Evolutionary conservation across 148 eudicot species (phyloP), one percentile per base, ranked within the genome.

Genomic region (Simmondsia chinensis): DNA sequence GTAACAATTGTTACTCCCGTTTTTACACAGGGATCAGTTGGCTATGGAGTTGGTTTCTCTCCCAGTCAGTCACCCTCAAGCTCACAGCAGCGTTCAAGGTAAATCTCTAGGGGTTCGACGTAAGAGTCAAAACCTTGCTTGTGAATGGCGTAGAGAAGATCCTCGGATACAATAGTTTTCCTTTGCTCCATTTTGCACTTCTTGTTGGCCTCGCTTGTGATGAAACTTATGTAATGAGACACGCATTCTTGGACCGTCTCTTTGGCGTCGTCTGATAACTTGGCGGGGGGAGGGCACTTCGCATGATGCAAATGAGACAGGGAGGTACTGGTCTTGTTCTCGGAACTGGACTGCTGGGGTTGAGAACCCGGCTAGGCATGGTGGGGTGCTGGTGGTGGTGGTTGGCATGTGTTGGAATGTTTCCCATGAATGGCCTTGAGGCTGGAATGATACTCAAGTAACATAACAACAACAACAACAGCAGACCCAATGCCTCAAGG

Each of bases 181-280:
- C 75, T 61, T 4, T 59, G 54, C 16, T 70, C 75, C 4, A 10
- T 3, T 2, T 28, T 20, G 28, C 70, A 58, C 4, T 30, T 43
- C 2, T 54, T 45, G 29, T 64, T 63, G 28, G 75, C 75, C 28
- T 64, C 70, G 1, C 54, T 36, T 0, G 70, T 64, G 20, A 70
- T 16, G 4, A 70, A 70, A 42, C 66, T 50, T 15, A 70, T 54
- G 59, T 44, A 64, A 39, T 70, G 70, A 4, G 70, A 25, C 4
- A 70, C 66, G 22, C 55, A 64, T 24, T 70, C 55, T 22, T 59
- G 70, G 1, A 64, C 28, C 1, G 55, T 40, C 1, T 48, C 57
- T 28, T 70, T 70, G 21, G 75, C 62, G 7, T 64, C 70, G 16
- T 54, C 70, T 0, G 66, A 23, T 35, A 70, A 59, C 36, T 64